Base-by-base conservation (phyloP, 441 rosid species). In the Geranium incanum region DNA sequence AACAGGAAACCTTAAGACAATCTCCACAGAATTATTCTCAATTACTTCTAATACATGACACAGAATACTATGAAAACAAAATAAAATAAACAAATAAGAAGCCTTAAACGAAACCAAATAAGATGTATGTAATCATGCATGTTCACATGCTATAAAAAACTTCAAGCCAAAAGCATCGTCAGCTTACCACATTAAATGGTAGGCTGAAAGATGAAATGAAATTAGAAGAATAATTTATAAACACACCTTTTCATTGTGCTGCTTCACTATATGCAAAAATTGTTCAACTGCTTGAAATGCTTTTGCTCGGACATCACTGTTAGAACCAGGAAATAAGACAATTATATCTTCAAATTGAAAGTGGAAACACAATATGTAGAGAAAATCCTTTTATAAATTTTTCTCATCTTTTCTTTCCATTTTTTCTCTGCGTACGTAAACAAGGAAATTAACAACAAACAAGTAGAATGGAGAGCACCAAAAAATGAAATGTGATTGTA, bases 281-380 rank as follows among this genome's bases (percentile, higher is more conserved):
- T 93, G 96, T 65, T 95, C 98, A 71, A 89, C 90, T 65, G 98
- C 97, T 81, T 95, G 91, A 86, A 95, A 95, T 76, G 99, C 91
- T 84, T 95, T 95, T 21, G 90, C 71, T 71, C 95, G 92, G 75
- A 95, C 97, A 79, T 95, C 99, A 80, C 98, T 95, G 84, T 82
- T 75, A 16, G 28, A 59, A 59, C 33, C 72, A 66, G 75, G 37
- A 70, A 68, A 62, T 7, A 60, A 60, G 19, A 50, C 12, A 52
- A 6, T 7, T 62, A 62, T 62, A 9, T 62, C 36, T 62, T 23
- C 6, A 62, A 62, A 28, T 8, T 52, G 60, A 15, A 9, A 5
- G 15, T 62, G 37, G 33, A 59, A 18, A 59, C 65, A 59, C 65
- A 45, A 45, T 45, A 45, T 9, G 0, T 12, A 12, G 7, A 45